phyloP scores from a whole-genome alignment of 176 grass and related monocot species.

The Eragrostis curvula region DNA sequence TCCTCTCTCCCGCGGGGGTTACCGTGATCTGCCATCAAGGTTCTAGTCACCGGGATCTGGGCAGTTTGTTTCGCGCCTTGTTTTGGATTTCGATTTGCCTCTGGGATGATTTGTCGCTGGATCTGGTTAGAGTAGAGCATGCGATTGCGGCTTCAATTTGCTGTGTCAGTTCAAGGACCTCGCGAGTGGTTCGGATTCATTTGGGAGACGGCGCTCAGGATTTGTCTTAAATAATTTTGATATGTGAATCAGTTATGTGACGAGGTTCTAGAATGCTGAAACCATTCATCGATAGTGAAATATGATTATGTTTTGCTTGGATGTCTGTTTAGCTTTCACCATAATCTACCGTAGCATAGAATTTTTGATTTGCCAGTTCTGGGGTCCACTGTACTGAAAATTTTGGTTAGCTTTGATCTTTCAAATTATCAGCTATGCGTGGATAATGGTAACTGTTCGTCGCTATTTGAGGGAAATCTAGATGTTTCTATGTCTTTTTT shows the following conservation, averaged over 20 bases:
- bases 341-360: neutral
- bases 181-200: slow-evolving; percentile 13
- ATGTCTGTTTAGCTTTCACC: neutral
- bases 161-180: neutral
- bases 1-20: neutral
- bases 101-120: slow-evolving; percentile 8
- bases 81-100: slow-evolving; percentile 37
- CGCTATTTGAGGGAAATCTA: neutral
- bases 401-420: slow-evolving; percentile 26
- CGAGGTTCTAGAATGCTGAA: neutral
- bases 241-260: neutral
- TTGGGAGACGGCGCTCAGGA: neutral
- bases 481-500: neutral
- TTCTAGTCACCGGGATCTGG: slow-evolving; percentile 50
- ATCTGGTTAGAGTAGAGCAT: slow-evolving; percentile 20
- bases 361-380: neutral
- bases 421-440: neutral
- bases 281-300: neutral
- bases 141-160: neutral
- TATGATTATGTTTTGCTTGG: neutral
- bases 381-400: slow-evolving; percentile 12
- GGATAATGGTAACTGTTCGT: neutral
- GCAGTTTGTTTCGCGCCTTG: neutral
- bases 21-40: slow-evolving; percentile 29
- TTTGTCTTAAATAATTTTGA: slow-evolving; percentile 19